Conservation (phyloP, 2,329 filamentous ascomycete species). For the Aspergillus brasiliensis region DNA sequence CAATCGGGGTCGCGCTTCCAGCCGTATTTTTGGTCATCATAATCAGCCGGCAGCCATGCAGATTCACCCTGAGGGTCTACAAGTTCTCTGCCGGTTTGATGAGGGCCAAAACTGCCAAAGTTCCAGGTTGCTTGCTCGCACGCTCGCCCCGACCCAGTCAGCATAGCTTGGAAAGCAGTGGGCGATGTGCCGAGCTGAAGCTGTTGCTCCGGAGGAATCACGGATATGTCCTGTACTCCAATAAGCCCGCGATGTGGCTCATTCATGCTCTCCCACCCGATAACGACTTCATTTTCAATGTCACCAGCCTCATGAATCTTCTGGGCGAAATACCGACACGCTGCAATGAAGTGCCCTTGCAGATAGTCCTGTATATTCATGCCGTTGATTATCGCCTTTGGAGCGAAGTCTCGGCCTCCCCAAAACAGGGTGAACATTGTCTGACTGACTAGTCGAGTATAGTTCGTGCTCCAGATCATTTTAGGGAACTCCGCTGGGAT, state of each 20-base stretch:
- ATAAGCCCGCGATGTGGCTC: conserved; percentile 90
- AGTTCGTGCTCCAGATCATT: conserved; percentile 99
- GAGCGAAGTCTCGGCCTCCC: conserved; percentile 85
- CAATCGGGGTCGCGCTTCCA: conserved; percentile 86
- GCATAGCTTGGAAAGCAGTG: conserved; percentile 89
- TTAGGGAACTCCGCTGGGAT: conserved; percentile 86
- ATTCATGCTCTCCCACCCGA: conserved; percentile 96
- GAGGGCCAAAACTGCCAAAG: conserved; percentile 89
- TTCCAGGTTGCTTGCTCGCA: conserved; percentile 91
- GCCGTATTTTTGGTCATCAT: conserved; percentile 84
- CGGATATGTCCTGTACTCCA: conserved; percentile 77
- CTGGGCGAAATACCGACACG: conserved; percentile 77
- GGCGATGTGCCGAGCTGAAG: conserved; percentile 91
- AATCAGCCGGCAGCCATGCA: conserved; percentile 80
- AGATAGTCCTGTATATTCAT: conserved; percentile 96
- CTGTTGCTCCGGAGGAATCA: conserved; percentile 82
- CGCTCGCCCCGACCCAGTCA: conserved; percentile 86
- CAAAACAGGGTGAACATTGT: conserved; percentile 96
- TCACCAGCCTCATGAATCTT: conserved; percentile 88
- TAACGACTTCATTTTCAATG: conserved; percentile 80
- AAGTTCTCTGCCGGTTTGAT: conserved; percentile 79
- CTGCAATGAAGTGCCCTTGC: conserved; percentile 79
- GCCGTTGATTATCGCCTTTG: conserved; percentile 92
- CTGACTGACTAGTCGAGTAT: conserved; percentile 80
- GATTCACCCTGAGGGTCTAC: conserved; percentile 84